Evolutionary conservation across 2,329 filamentous ascomycete genomes (phyloP), one percentile per base, ranked within the genome.

Genomic region (Parasarocladium wereldwijsianum): DNA sequence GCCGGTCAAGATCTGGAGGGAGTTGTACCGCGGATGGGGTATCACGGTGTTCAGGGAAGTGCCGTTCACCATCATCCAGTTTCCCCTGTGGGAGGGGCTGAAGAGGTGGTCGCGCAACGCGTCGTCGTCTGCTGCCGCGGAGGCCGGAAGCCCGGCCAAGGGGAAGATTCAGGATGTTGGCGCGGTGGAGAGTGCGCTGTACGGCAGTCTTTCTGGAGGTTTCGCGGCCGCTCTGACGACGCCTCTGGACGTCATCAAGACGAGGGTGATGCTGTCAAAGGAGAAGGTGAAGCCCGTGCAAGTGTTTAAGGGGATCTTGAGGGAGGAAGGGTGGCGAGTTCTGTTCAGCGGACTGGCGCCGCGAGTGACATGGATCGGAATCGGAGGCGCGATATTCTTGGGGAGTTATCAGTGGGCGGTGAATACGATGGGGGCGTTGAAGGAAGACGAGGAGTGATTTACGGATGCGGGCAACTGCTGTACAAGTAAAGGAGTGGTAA

Each of bases 31-130:
- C 20, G 90, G 92, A 2, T 93, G 85, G 68, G 70, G 74, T 12
- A 85, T 96, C 42, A 98, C 90, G 2, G 76, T 98, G 31, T 78
- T 94, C 58, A 74, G 90, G 35, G 90, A 98, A 62, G 86, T 98
- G 36, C 90, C 90, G 4, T 98, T 98, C 47, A 96, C 92, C 3
- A 76, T 94, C 8, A 80, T 98, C 38, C 90, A 98, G 55, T 98
- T 98, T 51, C 90, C 90, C 26, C 66, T 98, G 38, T 98, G 90
- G 90, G 90, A 98, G 57, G 74, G 68, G 4, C 70, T 96, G 66
- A 96, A 94, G 65, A 62, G 64, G 24, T 82, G 71, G 67, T 64
- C 74, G 5, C 54, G 65, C 24, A 43, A 57, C 23, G 51, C n/a
- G n/a, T n/a, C n/a, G n/a, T n/a, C n/a, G n/a, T 27, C 49, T 58